phyloP scores from a whole-genome alignment of 345 rosid species.

The Citrus glauca region DNA sequence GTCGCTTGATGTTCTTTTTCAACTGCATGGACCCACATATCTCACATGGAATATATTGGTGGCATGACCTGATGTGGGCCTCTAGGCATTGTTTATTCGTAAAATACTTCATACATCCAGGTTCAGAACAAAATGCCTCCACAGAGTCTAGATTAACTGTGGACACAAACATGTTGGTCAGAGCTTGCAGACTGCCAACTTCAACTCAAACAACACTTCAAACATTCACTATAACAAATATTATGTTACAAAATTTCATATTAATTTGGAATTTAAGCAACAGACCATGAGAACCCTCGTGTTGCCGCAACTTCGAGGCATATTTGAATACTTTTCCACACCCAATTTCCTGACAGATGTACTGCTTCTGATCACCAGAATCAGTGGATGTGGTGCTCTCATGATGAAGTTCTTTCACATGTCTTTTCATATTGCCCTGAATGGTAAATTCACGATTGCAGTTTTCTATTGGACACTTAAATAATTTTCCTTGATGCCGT shows the following conservation, averaged over 20 bases:
- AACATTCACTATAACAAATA: not conserved
- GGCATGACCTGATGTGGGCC: constrained; percentile 64
- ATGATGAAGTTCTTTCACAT: constrained; percentile 48
- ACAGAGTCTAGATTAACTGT: constrained; percentile 67
- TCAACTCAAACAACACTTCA: not conserved
- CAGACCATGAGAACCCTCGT: constrained; percentile 77
- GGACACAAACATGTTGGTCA: constrained; percentile 9
- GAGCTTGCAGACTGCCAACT: not conserved
- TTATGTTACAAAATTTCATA: not conserved
- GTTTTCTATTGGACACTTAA: constrained; percentile 53
- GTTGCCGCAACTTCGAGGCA: constrained; percentile 57
- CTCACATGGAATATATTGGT: constrained; percentile 52
- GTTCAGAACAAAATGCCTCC: constrained; percentile 80
- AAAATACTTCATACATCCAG: constrained; percentile 70
- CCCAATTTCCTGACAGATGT: constrained; percentile 63
- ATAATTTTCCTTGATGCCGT: constrained; percentile 70
- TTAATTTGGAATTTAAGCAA: not conserved
- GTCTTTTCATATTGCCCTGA: constrained; percentile 61
- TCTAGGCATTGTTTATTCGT: constrained; percentile 62
- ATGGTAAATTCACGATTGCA: constrained; percentile 48
- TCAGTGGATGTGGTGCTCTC: constrained; percentile 17
- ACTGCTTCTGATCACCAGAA: constrained; percentile 25
- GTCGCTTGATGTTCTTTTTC: constrained; percentile 78
- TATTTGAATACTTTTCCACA: constrained; percentile 76
- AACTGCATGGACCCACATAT: constrained; percentile 62